Evolutionary conservation across 148 eudicot genomes (phyloP).

Genomic region (Rhododendron williamsianum): DNA sequence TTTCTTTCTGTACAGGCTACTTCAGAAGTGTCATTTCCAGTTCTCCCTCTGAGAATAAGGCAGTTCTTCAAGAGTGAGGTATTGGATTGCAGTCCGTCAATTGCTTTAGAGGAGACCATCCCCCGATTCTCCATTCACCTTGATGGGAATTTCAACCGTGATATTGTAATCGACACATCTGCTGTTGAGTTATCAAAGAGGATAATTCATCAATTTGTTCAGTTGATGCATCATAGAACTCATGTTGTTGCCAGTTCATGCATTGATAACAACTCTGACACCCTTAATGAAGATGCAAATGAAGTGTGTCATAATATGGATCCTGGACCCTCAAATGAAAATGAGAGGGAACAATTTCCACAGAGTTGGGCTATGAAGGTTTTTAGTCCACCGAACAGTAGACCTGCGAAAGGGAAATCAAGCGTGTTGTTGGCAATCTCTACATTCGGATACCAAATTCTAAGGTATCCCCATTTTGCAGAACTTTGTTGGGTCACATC

Average conservation of each 20-base stretch:
- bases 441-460: conserved; percentile 74
- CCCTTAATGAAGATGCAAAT: conserved; percentile 23
- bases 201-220: conserved; percentile 63
- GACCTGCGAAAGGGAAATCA: conserved; percentile 53
- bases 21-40: conserved; percentile 60
- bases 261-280: conserved; percentile 13
- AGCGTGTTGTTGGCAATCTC: conserved; percentile 53
- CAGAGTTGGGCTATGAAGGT: conserved; percentile 24
- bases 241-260: conserved; percentile 33
- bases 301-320: conserved; percentile 10
- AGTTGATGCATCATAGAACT: conserved; percentile 43
- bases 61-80: conserved; percentile 55
- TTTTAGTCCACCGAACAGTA: conserved; percentile 22
- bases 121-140: conserved; percentile 56
- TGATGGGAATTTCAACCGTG: conserved; percentile 50
- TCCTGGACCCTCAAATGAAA: conserved; percentile 27
- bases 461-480: conserved; percentile 86
- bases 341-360: conserved; percentile 22
- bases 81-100: conserved; percentile 29
- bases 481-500: conserved; percentile 98
- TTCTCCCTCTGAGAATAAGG: conserved; percentile 49
- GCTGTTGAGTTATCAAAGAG: conserved; percentile 56
- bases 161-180: conserved; percentile 42
- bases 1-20: conserved; percentile 58
- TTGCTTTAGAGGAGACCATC: conserved; percentile 30